Percentiles rank a stretch among this genome's conserved stretches.
phyloP scores from a whole-genome alignment of 2,329 filamentous ascomycete species.

The Ophiostoma tasmaniense region DNA sequence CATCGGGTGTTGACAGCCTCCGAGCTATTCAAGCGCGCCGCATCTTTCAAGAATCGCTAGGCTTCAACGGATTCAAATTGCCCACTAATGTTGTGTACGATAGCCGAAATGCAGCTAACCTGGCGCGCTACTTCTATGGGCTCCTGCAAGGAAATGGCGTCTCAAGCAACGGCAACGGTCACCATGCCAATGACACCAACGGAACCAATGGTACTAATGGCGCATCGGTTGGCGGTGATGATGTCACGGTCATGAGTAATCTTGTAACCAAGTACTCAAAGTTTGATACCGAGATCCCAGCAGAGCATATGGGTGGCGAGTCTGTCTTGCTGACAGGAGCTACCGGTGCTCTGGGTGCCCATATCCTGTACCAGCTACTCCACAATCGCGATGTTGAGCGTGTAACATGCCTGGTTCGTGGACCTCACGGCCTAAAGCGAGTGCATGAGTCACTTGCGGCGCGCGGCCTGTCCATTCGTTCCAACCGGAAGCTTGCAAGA shows the following conservation, averaged over 20 bases:
- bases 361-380: conserved; percentile 32
- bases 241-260: conserved; percentile 29
- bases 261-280: conserved; percentile 38
- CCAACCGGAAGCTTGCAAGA: background rate
- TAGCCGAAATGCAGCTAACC: conserved; percentile 29
- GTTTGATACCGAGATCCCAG: conserved; percentile 24
- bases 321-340: conserved; percentile 32
- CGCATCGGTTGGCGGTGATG: background rate
- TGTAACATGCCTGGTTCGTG: conserved; percentile 28
- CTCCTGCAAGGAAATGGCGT: conserved; percentile 15
- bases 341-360: conserved; percentile 36
- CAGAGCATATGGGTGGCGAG: conserved; percentile 6
- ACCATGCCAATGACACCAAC: background rate
- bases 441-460: conserved; percentile 16
- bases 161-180: conserved; percentile 16
- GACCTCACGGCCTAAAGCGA: conserved; percentile 14
- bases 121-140: conserved; percentile 29
- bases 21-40: conserved; percentile 38
- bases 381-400: conserved; percentile 28
- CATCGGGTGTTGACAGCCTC: conserved; percentile 38
- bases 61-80: conserved; percentile 27
- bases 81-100: conserved; percentile 37
- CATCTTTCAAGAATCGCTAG: conserved; percentile 32
- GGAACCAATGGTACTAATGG: background rate
- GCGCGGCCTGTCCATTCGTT: conserved; percentile 12